phyloP scores from a whole-genome alignment of 2,329 filamentous ascomycete genomes.

The Bipolaris bicolor region DNA sequence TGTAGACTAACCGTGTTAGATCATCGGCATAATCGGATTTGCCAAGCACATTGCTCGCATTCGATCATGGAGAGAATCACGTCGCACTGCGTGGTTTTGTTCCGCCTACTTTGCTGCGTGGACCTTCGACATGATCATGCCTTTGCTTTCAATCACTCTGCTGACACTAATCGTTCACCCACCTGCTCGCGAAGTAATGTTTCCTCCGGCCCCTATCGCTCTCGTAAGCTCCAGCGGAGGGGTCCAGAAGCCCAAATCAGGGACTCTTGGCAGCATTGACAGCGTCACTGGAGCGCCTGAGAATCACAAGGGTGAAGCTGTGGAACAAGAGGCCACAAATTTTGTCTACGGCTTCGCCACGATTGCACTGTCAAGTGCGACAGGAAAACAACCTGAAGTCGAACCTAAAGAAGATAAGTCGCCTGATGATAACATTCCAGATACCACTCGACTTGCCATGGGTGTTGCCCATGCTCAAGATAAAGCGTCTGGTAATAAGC shows the following conservation, averaged over 20 bases:
- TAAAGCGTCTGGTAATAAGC: conserved; percentile 58
- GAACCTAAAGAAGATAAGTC: conserved; percentile 58
- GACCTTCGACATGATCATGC: conserved; percentile 73
- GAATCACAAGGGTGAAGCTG: conserved; percentile 81
- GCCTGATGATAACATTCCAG: conserved; percentile 63
- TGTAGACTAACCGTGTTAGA: conserved; percentile 29
- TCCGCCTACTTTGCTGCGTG: conserved; percentile 69
- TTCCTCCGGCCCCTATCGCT: conserved; percentile 78
- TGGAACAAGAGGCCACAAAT: conserved; percentile 82
- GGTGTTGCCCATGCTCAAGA: conserved; percentile 62
- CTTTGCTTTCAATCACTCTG: conserved; percentile 63
- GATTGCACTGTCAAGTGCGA: conserved; percentile 75
- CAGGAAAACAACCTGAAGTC: conserved; percentile 75
- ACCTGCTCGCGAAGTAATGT: conserved; percentile 66
- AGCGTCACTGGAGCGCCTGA: conserved; percentile 82
- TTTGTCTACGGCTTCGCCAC: conserved; percentile 76
- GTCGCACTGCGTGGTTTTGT: conserved; percentile 71
- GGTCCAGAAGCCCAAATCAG: conserved; percentile 76
- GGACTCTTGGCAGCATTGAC: conserved; percentile 75
- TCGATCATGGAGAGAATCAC: conserved; percentile 77
- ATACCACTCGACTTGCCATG: conserved; percentile 64
- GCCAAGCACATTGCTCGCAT: conserved; percentile 78
- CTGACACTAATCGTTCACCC: conserved; percentile 72
- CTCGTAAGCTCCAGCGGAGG: conserved; percentile 74
- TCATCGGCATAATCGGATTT: conserved; percentile 68